Evolutionary conservation across 176 grass and related monocot species (phyloP).

Genomic region (Aegilops umbellulata): DNA sequence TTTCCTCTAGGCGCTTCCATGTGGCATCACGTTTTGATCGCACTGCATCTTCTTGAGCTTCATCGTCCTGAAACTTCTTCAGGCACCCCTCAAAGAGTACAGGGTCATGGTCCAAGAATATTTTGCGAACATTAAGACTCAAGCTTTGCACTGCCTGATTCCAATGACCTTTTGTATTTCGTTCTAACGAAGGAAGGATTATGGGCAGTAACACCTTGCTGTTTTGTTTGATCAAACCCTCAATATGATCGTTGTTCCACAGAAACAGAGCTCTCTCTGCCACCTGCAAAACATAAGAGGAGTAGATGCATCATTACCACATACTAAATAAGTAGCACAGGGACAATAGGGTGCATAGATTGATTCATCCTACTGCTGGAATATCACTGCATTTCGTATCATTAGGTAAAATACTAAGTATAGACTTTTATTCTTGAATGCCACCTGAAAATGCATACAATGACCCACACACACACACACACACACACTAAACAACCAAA

Average conservation of each 20-base stretch:
- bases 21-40: slow-evolving; percentile 49
- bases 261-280: no score
- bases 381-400: neutral
- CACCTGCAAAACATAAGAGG: neutral
- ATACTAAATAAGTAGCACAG: neutral
- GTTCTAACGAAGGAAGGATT: no score
- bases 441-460: neutral
- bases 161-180: neutral
- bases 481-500: neutral
- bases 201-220: no score
- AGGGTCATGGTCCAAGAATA: slow-evolving; percentile 14
- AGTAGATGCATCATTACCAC: slow-evolving; percentile 14
- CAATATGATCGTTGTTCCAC: no score
- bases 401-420: slow-evolving; percentile 3
- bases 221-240: no score
- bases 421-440: neutral
- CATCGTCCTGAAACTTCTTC: slow-evolving; percentile 68
- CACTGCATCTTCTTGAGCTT: slow-evolving; percentile 41
- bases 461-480: neutral
- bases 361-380: neutral
- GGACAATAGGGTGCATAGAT: neutral
- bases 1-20: slow-evolving; percentile 74
- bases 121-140: neutral
- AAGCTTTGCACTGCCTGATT: neutral
- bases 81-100: slow-evolving; percentile 51